Conservation (phyloP, 164 flowering plant genomes). For the Vitis riparia region DNA sequence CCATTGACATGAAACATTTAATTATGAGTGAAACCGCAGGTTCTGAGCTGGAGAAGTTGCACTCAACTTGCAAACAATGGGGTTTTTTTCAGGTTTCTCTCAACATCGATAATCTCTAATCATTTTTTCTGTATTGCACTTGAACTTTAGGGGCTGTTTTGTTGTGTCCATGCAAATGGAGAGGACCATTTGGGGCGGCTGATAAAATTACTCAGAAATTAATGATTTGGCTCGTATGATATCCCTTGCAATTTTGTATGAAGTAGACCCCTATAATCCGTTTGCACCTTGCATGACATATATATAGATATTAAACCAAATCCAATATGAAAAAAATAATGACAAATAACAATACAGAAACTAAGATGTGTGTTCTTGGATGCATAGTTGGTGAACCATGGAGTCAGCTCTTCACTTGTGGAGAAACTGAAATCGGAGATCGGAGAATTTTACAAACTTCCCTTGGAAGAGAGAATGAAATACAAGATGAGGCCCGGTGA, state of each 20-base stretch:
- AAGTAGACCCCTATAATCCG: too few species aligned
- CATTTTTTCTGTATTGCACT: too few species aligned
- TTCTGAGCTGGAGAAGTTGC: constrained; percentile 33
- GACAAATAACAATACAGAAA: background rate
- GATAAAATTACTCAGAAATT: too few species aligned
- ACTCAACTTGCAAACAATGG: constrained; percentile 44
- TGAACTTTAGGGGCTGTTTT: too few species aligned
- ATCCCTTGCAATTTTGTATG: too few species aligned
- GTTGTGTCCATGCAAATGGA: too few species aligned
- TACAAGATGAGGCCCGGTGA: constrained; percentile 26
- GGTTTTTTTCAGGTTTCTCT: constrained; percentile 46
- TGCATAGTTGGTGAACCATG: constrained; percentile 44
- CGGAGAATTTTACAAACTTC: constrained; percentile 32
- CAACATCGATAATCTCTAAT: background rate
- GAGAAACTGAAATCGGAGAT: constrained; percentile 35
- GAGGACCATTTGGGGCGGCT: too few species aligned
- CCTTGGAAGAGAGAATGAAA: constrained; percentile 38
- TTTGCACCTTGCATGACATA: too few species aligned
- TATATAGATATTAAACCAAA: too few species aligned
- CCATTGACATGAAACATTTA: constrained; percentile 20
- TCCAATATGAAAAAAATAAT: background rate
- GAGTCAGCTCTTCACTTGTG: constrained; percentile 25
- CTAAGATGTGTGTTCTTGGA: background rate
- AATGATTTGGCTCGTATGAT: too few species aligned
- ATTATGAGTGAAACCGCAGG: background rate